Evolutionary conservation across 306 rosid genomes (phyloP).

Genomic region (Fragaria ananassa): DNA sequence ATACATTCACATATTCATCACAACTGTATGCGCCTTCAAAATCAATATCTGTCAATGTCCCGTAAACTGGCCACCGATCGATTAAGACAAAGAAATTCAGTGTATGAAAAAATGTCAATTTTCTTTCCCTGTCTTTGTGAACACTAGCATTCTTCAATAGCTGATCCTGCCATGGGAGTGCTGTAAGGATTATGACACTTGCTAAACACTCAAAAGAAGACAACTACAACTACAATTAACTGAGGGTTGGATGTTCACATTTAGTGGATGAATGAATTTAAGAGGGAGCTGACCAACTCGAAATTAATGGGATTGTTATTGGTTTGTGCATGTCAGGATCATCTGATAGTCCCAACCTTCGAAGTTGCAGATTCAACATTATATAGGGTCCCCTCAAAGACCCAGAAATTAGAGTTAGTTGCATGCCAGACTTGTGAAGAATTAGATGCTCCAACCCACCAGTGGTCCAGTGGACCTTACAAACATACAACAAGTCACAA

Average conservation of each 20-base stretch:
- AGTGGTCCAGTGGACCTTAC: background rate
- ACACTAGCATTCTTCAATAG: background rate
- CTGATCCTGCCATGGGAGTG: background rate
- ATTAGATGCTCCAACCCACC: conserved; percentile 2
- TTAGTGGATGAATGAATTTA: conserved; percentile 8
- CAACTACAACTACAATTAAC: background rate
- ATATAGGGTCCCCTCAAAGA: conserved; percentile 14
- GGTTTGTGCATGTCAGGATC: conserved; percentile 17
- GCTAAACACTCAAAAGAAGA: background rate
- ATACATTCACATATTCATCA: background rate
- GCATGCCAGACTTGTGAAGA: conserved; percentile 16
- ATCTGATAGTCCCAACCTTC: background rate
- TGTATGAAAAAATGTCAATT: background rate
- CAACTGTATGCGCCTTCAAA: background rate
- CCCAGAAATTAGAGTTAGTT: background rate
- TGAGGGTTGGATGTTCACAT: background rate
- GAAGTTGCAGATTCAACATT: conserved; percentile 9
- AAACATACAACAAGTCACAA: background rate
- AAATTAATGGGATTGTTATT: conserved; percentile 3
- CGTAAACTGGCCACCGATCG: background rate
- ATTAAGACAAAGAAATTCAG: background rate
- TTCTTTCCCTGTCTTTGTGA: background rate
- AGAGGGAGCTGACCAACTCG: conserved; percentile 9
- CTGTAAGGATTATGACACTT: conserved; percentile 17
- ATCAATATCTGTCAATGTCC: background rate